Conservation (phyloP, 2,329 filamentous ascomycete species). For the Macrophomina pseudophaseolina region DNA sequence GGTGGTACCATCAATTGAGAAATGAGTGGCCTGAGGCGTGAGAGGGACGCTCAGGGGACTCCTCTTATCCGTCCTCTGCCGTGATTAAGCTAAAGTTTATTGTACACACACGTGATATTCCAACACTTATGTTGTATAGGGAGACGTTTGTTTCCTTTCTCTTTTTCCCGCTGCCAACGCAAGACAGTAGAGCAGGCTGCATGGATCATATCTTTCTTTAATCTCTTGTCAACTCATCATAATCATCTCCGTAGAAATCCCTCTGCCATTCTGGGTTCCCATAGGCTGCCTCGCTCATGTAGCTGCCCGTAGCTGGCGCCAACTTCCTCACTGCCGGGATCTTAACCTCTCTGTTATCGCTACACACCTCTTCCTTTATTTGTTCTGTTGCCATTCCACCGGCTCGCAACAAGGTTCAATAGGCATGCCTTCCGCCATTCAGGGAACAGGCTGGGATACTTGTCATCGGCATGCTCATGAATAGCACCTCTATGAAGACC, state of each 20-base stretch:
- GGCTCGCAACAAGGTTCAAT: slow-evolving; percentile 37
- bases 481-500: slow-evolving; percentile 45
- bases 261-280: slow-evolving; percentile 34
- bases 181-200: slow-evolving; percentile 1
- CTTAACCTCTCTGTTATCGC: slow-evolving; percentile 31
- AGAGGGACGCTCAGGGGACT: too few relatives aligned
- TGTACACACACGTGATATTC: too few relatives aligned
- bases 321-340: slow-evolving; percentile 37
- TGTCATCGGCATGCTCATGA: slow-evolving; percentile 47
- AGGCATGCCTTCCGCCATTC: slow-evolving; percentile 56
- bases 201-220: slow-evolving; percentile 18
- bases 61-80: too few relatives aligned
- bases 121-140: too few relatives aligned
- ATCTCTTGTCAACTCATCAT: neutral
- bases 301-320: slow-evolving; percentile 35
- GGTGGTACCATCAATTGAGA: too few relatives aligned
- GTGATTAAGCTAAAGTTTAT: too few relatives aligned
- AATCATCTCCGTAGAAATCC: slow-evolving; percentile 33
- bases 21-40: too few relatives aligned
- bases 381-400: slow-evolving; percentile 32
- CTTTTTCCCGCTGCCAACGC: slow-evolving; percentile 10
- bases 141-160: neutral
- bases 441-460: slow-evolving; percentile 55
- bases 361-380: slow-evolving; percentile 38
- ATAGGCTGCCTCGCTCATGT: slow-evolving; percentile 39